Evolutionary conservation across 2,329 filamentous ascomycete species (phyloP).

Genomic region (Trichoderma brevicompactum): DNA sequence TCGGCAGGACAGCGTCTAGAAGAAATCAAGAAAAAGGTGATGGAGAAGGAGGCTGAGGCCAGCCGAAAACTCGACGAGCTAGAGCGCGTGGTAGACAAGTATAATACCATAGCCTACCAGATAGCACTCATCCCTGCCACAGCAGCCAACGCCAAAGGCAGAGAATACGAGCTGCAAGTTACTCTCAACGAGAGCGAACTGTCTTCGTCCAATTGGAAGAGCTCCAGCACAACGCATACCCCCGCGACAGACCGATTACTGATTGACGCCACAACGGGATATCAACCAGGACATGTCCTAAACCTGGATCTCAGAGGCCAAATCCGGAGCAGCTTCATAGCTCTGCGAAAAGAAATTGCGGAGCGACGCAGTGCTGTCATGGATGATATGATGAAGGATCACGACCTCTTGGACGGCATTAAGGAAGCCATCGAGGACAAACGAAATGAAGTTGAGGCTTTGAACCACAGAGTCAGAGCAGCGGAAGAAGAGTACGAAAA

Average conservation of each 20-base stretch:
- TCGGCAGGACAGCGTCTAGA: slow-evolving; percentile 75
- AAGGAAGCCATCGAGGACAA: slow-evolving; percentile 98
- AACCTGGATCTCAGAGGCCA: slow-evolving; percentile 85
- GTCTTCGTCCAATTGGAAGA: slow-evolving; percentile 60
- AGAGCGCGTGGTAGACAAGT: slow-evolving; percentile 86
- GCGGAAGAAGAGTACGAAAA: slow-evolving; percentile 94
- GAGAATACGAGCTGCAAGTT: slow-evolving; percentile 82
- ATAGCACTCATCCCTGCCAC: slow-evolving; percentile 86
- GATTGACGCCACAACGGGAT: slow-evolving; percentile 80
- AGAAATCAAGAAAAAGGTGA: slow-evolving; percentile 79
- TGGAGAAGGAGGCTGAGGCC: slow-evolving; percentile 87
- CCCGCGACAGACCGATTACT: slow-evolving; percentile 73
- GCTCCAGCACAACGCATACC: slow-evolving; percentile 42
- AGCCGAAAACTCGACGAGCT: slow-evolving; percentile 86
- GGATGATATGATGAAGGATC: slow-evolving; percentile 91
- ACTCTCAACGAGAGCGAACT: slow-evolving; percentile 83
- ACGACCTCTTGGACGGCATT: slow-evolving; percentile 90
- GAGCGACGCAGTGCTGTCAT: slow-evolving; percentile 80
- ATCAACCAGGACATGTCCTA: slow-evolving; percentile 85
- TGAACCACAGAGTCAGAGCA: slow-evolving; percentile 84
- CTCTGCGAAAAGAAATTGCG: slow-evolving; percentile 87
- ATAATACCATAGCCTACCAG: slow-evolving; percentile 94
- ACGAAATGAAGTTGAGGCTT: slow-evolving; percentile 84
- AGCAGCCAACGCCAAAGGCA: slow-evolving; percentile 82
- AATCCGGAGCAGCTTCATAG: slow-evolving; percentile 77